Evolutionary conservation across 371 early-diverging fungal genomes (phyloP).

Genomic region (Conidiobolus incongruus): DNA sequence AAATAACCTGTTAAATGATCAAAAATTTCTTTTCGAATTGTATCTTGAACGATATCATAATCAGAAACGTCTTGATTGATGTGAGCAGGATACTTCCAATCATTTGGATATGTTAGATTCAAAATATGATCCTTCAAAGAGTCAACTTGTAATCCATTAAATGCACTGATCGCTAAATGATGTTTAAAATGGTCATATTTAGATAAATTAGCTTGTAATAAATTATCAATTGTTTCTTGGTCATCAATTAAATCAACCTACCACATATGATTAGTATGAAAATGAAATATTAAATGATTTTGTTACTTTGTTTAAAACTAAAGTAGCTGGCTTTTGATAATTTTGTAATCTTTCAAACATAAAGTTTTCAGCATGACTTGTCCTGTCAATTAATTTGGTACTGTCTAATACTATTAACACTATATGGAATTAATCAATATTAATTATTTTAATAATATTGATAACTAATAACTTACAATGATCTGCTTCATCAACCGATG

Average conservation of each 20-base stretch:
- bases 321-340: constrained; percentile 22
- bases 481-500: constrained; percentile 41
- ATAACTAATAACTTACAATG: constrained; percentile 11
- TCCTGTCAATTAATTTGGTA: constrained; percentile 16
- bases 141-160: not conserved
- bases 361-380: constrained; percentile 21
- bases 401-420: constrained; percentile 39
- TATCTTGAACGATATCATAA: constrained; percentile 38
- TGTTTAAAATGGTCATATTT: constrained; percentile 12
- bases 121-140: constrained; percentile 15
- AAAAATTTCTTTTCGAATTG: constrained; percentile 46
- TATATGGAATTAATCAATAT: not conserved
- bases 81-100: constrained; percentile 34
- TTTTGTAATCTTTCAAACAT: constrained; percentile 24
- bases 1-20: constrained; percentile 27
- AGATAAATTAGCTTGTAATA: constrained; percentile 5
- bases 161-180: not conserved
- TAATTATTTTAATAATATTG: not conserved
- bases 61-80: constrained; percentile 36
- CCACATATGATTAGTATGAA: not conserved
- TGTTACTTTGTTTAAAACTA: constrained; percentile 44
- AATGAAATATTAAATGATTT: not conserved
- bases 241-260: constrained; percentile 3
- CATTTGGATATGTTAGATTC: constrained; percentile 14
- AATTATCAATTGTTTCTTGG: not conserved